These are phyloP conservation scores for Pisolithus marmoratus DNA, from an alignment of 768 basidiomycete genomes.

Conservation along the genomic window DNA sequence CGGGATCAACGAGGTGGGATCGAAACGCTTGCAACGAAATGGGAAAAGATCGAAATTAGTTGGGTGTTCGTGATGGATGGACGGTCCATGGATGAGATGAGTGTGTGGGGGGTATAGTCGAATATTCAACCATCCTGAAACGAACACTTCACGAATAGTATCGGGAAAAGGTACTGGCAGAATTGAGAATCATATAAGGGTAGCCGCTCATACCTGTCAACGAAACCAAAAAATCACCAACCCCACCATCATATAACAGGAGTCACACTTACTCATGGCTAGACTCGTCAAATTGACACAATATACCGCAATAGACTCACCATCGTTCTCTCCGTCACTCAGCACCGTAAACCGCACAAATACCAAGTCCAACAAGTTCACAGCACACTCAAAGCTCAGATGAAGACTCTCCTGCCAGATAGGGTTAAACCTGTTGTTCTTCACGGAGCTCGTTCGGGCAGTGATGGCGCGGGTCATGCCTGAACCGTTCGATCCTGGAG, in stretches of 20 bases:
- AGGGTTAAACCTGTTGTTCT: constrained; percentile 92
- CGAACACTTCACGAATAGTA: constrained; percentile 75
- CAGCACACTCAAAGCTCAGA: constrained; percentile 72
- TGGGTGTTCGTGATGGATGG: no score
- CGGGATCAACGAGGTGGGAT: no score
- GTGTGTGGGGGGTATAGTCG: no score
- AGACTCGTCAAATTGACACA: constrained; percentile 68
- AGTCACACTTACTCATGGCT: constrained; percentile 53
- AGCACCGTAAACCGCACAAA: constrained; percentile 78
- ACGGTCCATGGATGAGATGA: no score
- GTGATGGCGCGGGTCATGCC: constrained; percentile 42
- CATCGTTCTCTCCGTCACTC: constrained; percentile 56
- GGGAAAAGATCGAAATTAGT: no score
- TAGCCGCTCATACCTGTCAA: constrained; percentile 78
- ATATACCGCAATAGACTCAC: constrained; percentile 68
- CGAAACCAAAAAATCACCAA: neutral
- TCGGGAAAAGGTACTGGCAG: constrained; percentile 87
- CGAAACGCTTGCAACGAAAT: no score
- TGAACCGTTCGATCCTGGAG: constrained; percentile 13
- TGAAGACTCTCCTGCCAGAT: constrained; percentile 67
- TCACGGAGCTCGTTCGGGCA: constrained; percentile 56
- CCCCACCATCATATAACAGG: neutral
- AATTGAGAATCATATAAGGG: constrained; percentile 86
- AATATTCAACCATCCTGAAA: constrained; percentile 32
- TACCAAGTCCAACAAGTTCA: constrained; percentile 74